These are phyloP conservation scores for Teratosphaeriaceae sp. DNA, from an alignment of 2,329 filamentous ascomycete genomes.

Conservation along the genomic window DNA sequence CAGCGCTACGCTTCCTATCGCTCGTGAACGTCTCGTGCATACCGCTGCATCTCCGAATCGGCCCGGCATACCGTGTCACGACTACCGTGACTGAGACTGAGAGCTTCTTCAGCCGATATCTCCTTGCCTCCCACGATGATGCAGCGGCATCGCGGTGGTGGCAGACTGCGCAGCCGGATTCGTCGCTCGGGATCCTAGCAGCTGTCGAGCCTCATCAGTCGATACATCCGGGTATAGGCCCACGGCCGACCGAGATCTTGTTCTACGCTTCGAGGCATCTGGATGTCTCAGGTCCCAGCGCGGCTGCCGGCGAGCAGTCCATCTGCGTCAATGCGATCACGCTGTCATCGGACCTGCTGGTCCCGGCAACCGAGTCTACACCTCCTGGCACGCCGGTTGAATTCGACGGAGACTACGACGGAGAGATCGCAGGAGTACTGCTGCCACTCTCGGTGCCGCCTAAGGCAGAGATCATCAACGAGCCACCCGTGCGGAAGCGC, in stretches of 20 bases:
- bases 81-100: constrained; percentile 29
- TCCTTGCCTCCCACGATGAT: constrained; percentile 18
- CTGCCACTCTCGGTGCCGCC: constrained; percentile 10
- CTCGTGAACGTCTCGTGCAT: constrained; percentile 34
- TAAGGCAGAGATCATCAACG: constrained; percentile 16
- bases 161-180: constrained; percentile 30
- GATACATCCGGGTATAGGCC: constrained; percentile 11
- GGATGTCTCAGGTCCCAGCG: too few species aligned
- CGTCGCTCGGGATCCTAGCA: constrained; percentile 34
- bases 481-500: constrained; percentile 32
- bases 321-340: constrained; percentile 35
- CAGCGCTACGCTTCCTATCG: constrained; percentile 28
- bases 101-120: constrained; percentile 34
- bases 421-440: constrained; percentile 17
- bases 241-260: constrained; percentile 35
- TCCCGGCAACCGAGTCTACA: constrained; percentile 11
- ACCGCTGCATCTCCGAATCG: constrained; percentile 34
- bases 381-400: constrained; percentile 21
- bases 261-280: constrained; percentile 36
- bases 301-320: constrained; percentile 8
- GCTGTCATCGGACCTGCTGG: constrained; percentile 38
- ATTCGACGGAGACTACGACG: constrained; percentile 2
- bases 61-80: constrained; percentile 33
- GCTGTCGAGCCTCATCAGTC: constrained; percentile 17
- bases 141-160: constrained; percentile 28